Evolutionary conservation across 139 green algal genomes (phyloP), one percentile per base, ranked within the genome.

Genomic region (Pseudopediastrum boryanum): DNA sequence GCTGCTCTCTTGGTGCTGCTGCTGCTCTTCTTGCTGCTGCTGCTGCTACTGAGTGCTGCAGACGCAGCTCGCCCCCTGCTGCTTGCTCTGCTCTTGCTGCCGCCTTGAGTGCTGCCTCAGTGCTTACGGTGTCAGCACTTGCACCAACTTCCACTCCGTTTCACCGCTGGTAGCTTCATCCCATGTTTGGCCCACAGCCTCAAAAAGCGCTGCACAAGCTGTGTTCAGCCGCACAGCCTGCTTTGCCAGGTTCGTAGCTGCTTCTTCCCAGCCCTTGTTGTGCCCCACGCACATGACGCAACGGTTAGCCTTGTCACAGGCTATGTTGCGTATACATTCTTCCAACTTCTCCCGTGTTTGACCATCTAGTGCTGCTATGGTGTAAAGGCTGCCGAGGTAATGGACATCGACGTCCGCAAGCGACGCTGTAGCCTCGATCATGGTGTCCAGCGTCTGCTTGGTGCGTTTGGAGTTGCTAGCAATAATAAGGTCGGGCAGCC

Each of bases 221-320:
- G 94, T 93, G 46, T 85, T 82, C n/a, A 97, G 86, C 52, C 90
- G 85, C 23, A 97, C 74, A 0, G 64, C 56, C 13, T 75, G 27
- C 4, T 85, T 88, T 31, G 86, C 83, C 56, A 97, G 89, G 2
- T 76, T 73, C 23, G 76, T 85, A 0, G 94, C 94, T 6, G 94
- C 93, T 54, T 78, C 91, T 31, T 93, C 87, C 87, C 89, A 92
- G 31, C 92, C 93, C 76, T 93, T 93, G 80, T 97, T 97, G 84
- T 97, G 93, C 0, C 76, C 93, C 8, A 97, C 83, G 72, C 89
- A 93, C 83, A 96, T 85, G 25, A 94, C 84, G 41, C 88, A 93
- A 2, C 54, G 33, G 59, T 90, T 81, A 23, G 63, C 54, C 4
- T 42, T 51, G 42, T 88, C 77, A 12, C 79, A 56, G 0, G 78